Conservation (phyloP, 208 protist species). For the Trypanosoma mega region DNA sequence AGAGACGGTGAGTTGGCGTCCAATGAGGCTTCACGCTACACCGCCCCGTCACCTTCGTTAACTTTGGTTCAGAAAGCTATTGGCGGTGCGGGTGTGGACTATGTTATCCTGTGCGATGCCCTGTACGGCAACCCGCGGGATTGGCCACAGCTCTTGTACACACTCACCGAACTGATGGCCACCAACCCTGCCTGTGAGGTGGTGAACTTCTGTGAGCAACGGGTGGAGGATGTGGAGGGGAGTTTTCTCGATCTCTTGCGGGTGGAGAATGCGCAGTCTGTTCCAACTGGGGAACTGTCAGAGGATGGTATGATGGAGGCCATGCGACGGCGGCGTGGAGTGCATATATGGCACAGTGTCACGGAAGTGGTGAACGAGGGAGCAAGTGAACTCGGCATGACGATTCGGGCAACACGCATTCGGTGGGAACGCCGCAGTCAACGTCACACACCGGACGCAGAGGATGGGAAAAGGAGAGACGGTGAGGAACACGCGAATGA, state of each 20-base stretch:
- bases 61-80: constrained; percentile 29
- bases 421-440: constrained; percentile 33
- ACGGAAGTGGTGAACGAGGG: constrained; percentile 48
- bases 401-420: constrained; percentile 60
- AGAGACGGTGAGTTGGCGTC: not conserved
- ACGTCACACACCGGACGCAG: not conserved
- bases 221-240: constrained; percentile 77
- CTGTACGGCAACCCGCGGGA: constrained; percentile 88
- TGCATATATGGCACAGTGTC: constrained; percentile 37
- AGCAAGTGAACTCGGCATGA: constrained; percentile 71
- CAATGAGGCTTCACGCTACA: not conserved
- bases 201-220: constrained; percentile 91
- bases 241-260: constrained; percentile 64
- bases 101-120: constrained; percentile 83
- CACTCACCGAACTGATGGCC: constrained; percentile 66
- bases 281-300: not conserved
- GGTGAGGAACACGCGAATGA: not conserved
- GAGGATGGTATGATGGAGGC: constrained; percentile 24
- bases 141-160: constrained; percentile 83
- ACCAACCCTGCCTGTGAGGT: constrained; percentile 61
- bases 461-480: not conserved
- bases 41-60: constrained; percentile 37
- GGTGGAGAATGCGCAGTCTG: constrained; percentile 42
- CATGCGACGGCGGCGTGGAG: constrained; percentile 37
- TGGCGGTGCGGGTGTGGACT: constrained; percentile 30